Conservation (phyloP, 352 stramenopile species). For the Globisporangium orthogonon region DNA sequence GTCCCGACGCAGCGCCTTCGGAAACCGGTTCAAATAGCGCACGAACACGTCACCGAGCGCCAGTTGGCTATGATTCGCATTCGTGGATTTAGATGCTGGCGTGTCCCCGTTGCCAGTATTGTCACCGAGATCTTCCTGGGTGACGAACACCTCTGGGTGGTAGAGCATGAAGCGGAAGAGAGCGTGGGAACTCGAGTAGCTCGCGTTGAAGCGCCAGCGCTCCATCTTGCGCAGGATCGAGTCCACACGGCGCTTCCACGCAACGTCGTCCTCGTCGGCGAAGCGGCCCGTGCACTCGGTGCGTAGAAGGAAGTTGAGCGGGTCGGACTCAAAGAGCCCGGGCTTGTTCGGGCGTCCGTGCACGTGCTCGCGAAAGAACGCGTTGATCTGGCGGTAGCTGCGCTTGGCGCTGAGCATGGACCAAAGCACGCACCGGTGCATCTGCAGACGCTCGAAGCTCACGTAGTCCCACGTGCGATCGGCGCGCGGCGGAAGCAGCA, state of each 20-base stretch:
- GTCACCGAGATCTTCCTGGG: background rate
- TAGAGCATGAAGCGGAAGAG: conserved; percentile 59
- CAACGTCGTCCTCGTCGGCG: conserved; percentile 23
- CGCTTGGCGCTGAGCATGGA: conserved; percentile 32
- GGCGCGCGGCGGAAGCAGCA: conserved; percentile 16
- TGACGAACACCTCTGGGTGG: conserved; percentile 32
- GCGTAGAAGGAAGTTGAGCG: conserved; percentile 60
- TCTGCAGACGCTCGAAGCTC: conserved; percentile 39
- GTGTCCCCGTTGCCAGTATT: no score
- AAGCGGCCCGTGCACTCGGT: conserved; percentile 51
- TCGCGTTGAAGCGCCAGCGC: conserved; percentile 27
- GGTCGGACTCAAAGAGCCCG: conserved; percentile 46
- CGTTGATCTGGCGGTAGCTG: conserved; percentile 20
- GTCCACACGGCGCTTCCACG: conserved; percentile 29
- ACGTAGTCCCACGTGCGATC: conserved; percentile 34
- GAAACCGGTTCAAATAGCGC: conserved; percentile 42
- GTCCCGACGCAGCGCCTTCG: conserved; percentile 28
- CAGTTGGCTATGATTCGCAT: no score
- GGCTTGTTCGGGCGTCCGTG: conserved; percentile 30
- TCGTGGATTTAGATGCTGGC: no score
- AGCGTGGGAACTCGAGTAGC: conserved; percentile 55
- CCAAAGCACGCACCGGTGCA: conserved; percentile 62
- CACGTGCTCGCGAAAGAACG: conserved; percentile 44
- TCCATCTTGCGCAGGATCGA: conserved; percentile 40
- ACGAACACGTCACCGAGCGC: conserved; percentile 30